These are phyloP conservation scores for Solioccasus polychromus DNA, from an alignment of 768 basidiomycete genomes.

Conservation along the genomic window DNA sequence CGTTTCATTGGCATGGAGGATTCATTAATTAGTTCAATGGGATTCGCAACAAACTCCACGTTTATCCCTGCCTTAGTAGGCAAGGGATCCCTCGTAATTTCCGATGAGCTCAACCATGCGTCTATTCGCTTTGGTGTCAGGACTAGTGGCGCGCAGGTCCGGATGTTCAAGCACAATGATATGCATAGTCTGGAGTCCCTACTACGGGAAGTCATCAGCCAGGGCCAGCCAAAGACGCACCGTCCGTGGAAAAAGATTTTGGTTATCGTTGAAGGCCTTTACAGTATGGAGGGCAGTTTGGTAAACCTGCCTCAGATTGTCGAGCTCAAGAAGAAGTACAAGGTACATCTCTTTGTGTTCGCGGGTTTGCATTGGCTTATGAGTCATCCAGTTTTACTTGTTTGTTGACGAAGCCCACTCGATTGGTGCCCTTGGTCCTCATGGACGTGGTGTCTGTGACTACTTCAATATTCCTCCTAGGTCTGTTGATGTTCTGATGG, in stretches of 20 bases:
- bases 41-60: conserved; percentile 94
- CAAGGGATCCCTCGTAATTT: conserved; percentile 93
- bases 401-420: conserved; percentile 98
- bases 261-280: conserved; percentile 90
- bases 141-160: conserved; percentile 81
- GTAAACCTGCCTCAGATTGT: conserved; percentile 80
- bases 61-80: conserved; percentile 86
- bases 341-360: conserved; percentile 49
- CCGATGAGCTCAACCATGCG: conserved; percentile 95
- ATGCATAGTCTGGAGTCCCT: conserved; percentile 78
- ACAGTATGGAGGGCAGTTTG: conserved; percentile 98
- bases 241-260: conserved; percentile 99
- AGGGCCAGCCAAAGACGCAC: conserved; percentile 97
- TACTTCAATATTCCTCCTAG: conserved; percentile 86
- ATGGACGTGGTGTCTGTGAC: conserved; percentile 92
- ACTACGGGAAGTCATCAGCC: conserved; percentile 87
- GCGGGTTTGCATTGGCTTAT: neutral
- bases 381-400: conserved; percentile 73
- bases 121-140: conserved; percentile 92
- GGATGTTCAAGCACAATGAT: conserved; percentile 97
- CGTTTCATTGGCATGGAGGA: conserved; percentile 90
- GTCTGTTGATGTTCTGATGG: conserved; percentile 92
- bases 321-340: conserved; percentile 91
- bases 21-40: conserved; percentile 89
- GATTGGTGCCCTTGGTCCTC: conserved; percentile 90